phyloP scores from a whole-genome alignment of 257 asterid genomes.

The Rhazya stricta region DNA sequence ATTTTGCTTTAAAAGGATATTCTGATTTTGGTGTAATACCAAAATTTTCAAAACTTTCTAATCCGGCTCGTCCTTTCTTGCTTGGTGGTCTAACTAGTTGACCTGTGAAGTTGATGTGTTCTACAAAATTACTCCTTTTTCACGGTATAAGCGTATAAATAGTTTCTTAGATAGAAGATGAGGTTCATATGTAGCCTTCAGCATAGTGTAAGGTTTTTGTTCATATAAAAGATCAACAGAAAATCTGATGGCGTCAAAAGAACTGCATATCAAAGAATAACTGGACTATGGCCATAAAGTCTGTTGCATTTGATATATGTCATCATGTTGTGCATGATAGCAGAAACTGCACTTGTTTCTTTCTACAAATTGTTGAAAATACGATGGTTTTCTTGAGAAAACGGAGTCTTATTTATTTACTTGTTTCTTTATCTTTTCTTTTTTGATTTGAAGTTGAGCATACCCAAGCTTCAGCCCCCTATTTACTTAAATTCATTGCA shows the following conservation, averaged over 20 bases:
- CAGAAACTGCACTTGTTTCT: neutral
- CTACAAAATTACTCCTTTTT: no score
- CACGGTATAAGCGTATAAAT: no score
- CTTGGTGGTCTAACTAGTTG: neutral
- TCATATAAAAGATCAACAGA: neutral
- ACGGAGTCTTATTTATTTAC: neutral
- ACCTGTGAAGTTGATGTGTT: no score
- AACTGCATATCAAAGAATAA: neutral
- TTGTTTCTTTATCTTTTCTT: neutral
- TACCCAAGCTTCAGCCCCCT: neutral
- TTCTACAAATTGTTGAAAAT: neutral
- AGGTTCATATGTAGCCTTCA: neutral
- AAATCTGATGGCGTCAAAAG: neutral
- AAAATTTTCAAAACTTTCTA: neutral
- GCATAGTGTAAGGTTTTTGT: neutral
- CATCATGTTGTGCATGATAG: neutral
- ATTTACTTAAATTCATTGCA: neutral
- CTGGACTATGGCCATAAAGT: neutral
- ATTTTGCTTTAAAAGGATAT: neutral
- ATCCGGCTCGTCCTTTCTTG: neutral
- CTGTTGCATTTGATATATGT: neutral
- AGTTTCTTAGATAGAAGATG: no score
- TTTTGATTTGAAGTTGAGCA: neutral
- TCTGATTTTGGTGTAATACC: neutral
- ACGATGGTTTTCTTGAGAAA: neutral